Base-by-base conservation (phyloP, 1,284 basidiomycete species). In the Ustilago curta region DNA sequence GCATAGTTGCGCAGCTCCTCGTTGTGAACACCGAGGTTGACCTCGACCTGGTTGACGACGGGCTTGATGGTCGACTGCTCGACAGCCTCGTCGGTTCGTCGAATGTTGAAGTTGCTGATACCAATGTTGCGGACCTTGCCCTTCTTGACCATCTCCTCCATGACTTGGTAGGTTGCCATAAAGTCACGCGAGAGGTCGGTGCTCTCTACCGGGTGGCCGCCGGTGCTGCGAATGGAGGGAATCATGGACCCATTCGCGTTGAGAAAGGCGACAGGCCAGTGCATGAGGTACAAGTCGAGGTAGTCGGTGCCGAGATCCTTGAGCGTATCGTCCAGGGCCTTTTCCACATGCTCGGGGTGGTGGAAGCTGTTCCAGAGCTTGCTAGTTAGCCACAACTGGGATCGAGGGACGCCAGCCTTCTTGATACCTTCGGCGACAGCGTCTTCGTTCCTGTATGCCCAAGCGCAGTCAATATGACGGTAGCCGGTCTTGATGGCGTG, bases 231-330 rank as follows among this genome's bases (percentile, higher is more conserved):
- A 53, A 80, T 61, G 21, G 79, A 77, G 39, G 62, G 40, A 35
- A 80, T 56, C 65, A 73, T 74, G 32, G 77, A 65, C 23, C 70
- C 70, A 51, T 75, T 79, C n/a, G 79, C 51, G 58, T 80, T 80
- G 65, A 76, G 56, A 68, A 80, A 80, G 18, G 79, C 79, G 14
- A 80, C 79, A 21, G 79, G 79, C 91, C 90, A 93, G 87, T 94
- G 92, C 90, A 94, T 90, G 62, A 95, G 88, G 84, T 90, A 92
- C 59, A 95, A 87, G 85, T 95, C 92, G 63, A 94, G 88, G 85
- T 94, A 93, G 50, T 89, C 88, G 2, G 91, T 89, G 58, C 89
- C 89, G 44, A 95, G 89, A 79, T 90, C 89, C 78, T 88, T 87
- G 60, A 95, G 88, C 27, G 92, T 92, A 58, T 88, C 90, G 80